Base-by-base conservation (phyloP, 2,329 filamentous ascomycete species). In the Clarireedia monteithiana region DNA sequence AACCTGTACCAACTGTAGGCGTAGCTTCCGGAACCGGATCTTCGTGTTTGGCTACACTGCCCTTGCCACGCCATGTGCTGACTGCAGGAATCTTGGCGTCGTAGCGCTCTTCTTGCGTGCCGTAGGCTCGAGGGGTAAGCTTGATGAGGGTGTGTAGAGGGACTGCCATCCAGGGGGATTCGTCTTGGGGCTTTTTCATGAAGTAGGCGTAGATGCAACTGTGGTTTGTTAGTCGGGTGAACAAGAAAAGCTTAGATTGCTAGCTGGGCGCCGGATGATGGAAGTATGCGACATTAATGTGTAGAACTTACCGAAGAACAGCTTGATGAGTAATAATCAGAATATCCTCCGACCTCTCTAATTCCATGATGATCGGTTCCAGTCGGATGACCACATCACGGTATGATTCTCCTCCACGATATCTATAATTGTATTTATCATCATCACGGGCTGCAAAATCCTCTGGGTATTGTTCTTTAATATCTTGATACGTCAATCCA, bases 381-480 rank as follows among this genome's bases (percentile, higher is more conserved):
- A 99, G 84, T 0, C 94, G 90, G 67, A 96, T 97, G 42, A 99
- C 94, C 1, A 99, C 92, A 68, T 99, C 94, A 55, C 92, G 89
- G 72, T 99, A 86, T 59, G 89, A 95, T 74, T 99, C 94, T 53
- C 94, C 94, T 60, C 94, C 94, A 5, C 94, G 86, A 73, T 99
- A 99, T 56, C 94, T 90, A 75, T 99, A 99, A 76, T 99, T 97
- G 82, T 97, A 97, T 74, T 99, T 99, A 78, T 99, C 94, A 63
- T 96, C 90, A 71, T 99, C 94, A 60, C 94, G 89, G 36, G 92
- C 91, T 50, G 85, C 84, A 74, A 99, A 99, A 74, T 99, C 94
- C 64, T 96, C 91, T 0, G 94, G 94, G 69, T 89, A 97, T 54
- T 81, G 76, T 66, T 95, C 83, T 67, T 94, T 90, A 69, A 99